Conservation (phyloP, 768 basidiomycete genomes). For the Gautieria morchelliformis region DNA sequence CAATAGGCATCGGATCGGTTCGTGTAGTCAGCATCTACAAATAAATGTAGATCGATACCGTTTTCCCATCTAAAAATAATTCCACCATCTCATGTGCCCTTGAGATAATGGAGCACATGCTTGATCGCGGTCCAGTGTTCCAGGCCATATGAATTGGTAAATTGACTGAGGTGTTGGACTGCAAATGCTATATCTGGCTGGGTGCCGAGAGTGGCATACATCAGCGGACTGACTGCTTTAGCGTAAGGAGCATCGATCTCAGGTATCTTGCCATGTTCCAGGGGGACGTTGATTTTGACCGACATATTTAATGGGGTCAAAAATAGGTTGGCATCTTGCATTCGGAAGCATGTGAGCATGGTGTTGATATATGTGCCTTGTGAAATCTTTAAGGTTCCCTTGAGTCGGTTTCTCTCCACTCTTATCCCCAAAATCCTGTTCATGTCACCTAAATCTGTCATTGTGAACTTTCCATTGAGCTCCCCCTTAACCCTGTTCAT, state of each 20-base stretch:
- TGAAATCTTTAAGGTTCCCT: conserved; percentile 1
- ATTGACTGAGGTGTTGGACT: conserved; percentile 18
- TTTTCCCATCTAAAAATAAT: background rate
- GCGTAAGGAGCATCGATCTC: conserved; percentile 15
- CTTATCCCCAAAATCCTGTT: conserved; percentile 31
- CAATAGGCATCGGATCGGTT: conserved; percentile 14
- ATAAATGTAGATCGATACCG: conserved; percentile 3
- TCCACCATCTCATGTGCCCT: conserved; percentile 14
- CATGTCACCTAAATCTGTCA: too few relatives aligned
- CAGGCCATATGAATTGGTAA: conserved; percentile 12
- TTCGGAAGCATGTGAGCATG: conserved; percentile 7
- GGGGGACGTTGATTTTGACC: background rate
- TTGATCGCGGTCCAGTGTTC: conserved; percentile 19
- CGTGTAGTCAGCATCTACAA: conserved; percentile 16
- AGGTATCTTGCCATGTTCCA: background rate
- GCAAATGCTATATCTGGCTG: conserved; percentile 25
- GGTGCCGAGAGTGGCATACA: conserved; percentile 23
- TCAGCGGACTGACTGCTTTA: conserved; percentile 20
- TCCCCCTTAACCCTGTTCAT: conserved; percentile 8
- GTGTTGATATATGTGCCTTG: conserved; percentile 9
- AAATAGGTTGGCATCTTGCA: conserved; percentile 3
- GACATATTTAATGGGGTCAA: conserved; percentile 9
- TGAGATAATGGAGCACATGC: conserved; percentile 19
- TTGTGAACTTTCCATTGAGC: conserved; percentile 18
- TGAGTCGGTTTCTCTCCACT: conserved; percentile 17